Evolutionary conservation across 345 rosid genomes (phyloP).

Genomic region (Balakata baccata): DNA sequence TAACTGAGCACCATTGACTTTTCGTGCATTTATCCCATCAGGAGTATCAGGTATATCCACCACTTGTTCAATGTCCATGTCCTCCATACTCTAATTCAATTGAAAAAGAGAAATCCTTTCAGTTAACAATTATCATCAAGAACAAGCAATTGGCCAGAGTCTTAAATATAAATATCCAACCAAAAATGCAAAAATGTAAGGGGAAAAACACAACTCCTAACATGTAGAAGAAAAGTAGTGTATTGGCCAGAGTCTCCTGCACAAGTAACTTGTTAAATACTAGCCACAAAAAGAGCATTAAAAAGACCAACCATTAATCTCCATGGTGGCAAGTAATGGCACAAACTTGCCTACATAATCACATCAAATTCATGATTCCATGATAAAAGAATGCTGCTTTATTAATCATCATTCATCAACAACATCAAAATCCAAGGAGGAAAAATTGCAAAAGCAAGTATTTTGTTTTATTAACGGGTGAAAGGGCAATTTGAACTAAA

Average conservation of each 20-base stretch:
- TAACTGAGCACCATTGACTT: slow-evolving; percentile 22
- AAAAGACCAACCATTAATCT: background rate
- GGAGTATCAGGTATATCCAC: slow-evolving; percentile 77
- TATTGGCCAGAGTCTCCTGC: background rate
- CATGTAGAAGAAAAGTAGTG: background rate
- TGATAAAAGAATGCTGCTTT: background rate
- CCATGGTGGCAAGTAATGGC: background rate
- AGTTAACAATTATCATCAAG: background rate
- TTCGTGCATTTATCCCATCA: slow-evolving; percentile 45
- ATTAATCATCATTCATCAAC: background rate
- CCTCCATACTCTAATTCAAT: slow-evolving; percentile 51
- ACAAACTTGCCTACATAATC: background rate
- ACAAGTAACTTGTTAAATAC: background rate
- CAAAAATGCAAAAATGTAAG: background rate
- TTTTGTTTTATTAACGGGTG: background rate
- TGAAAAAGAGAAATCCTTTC: background rate
- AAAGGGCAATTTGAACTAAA: background rate
- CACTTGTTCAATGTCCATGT: slow-evolving; percentile 58
- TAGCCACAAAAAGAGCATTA: background rate
- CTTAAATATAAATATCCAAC: background rate
- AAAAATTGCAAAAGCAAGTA: background rate
- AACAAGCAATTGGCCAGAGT: background rate
- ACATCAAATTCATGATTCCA: background rate
- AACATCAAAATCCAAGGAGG: background rate
- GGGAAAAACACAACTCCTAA: background rate